phyloP scores from a whole-genome alignment of 164 flowering plant genomes.

The Chimonanthus salicifolius region DNA sequence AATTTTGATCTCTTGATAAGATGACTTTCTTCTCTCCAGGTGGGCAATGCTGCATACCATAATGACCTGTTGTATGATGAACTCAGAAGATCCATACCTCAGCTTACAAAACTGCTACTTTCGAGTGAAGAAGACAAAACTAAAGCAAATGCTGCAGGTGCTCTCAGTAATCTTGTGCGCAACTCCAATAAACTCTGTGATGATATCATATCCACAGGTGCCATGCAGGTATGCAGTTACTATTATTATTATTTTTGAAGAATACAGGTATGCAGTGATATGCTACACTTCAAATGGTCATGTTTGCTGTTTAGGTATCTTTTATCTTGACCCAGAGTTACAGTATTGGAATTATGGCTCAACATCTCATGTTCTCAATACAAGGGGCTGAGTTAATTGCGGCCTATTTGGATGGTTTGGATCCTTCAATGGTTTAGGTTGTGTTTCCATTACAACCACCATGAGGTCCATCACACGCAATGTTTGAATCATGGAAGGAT shows the following conservation, averaged over 20 bases:
- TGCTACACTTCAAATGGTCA: too few species aligned
- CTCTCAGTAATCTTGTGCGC: conserved; percentile 92
- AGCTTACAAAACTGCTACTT: conserved; percentile 55
- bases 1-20: neutral
- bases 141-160: conserved; percentile 97
- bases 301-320: too few species aligned
- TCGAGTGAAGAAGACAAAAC: conserved; percentile 90
- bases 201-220: conserved; percentile 85
- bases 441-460: too few species aligned
- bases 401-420: too few species aligned
- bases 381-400: too few species aligned
- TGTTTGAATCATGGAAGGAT: too few species aligned
- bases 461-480: too few species aligned
- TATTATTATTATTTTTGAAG: too few species aligned
- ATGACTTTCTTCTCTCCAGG: conserved; percentile 36
- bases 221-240: conserved; percentile 60
- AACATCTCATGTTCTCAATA: too few species aligned
- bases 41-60: conserved; percentile 98
- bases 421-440: too few species aligned
- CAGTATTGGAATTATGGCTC: too few species aligned
- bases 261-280: conserved; percentile 52
- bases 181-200: conserved; percentile 83
- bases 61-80: conserved; percentile 81
- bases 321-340: too few species aligned
- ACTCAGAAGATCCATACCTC: conserved; percentile 83